phyloP scores from a whole-genome alignment of 129 eudicot genomes.

The Flaveria brownii region DNA sequence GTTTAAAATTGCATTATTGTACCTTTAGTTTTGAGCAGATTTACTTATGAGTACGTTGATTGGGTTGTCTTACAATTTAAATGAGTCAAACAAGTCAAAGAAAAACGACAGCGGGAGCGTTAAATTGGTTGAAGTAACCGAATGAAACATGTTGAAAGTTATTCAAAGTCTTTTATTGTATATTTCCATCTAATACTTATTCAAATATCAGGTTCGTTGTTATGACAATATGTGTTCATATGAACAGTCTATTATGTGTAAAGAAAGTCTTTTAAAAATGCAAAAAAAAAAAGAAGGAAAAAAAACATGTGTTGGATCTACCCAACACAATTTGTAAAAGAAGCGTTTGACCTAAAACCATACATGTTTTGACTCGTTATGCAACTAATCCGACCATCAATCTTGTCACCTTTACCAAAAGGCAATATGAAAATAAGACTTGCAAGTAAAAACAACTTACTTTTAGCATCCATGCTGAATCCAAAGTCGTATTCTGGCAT shows the following conservation, averaged over 20 bases:
- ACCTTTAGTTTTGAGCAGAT: too few relatives aligned
- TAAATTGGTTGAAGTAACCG: too few relatives aligned
- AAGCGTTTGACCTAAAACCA: not conserved
- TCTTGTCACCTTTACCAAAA: not conserved
- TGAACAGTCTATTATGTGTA: not conserved
- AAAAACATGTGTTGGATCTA: not conserved
- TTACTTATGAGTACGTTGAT: not conserved
- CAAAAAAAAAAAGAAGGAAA: not conserved
- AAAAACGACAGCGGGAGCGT: too few relatives aligned
- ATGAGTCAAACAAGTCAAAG: too few relatives aligned
- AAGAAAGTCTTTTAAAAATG: not conserved
- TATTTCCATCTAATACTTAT: too few relatives aligned
- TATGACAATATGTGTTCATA: not conserved
- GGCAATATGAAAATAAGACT: not conserved
- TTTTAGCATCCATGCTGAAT: conserved; percentile 26
- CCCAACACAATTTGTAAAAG: not conserved
- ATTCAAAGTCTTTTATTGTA: too few relatives aligned
- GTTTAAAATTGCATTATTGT: not conserved
- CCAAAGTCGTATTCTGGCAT: conserved; percentile 49
- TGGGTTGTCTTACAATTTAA: too few relatives aligned
- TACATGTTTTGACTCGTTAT: not conserved
- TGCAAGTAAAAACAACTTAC: conserved; percentile 33
- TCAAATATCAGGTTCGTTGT: not conserved
- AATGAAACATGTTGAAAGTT: too few relatives aligned
- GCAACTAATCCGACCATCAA: not conserved